phyloP scores from a whole-genome alignment of 2,329 filamentous ascomycete species.

The Aotearoamyces nothofagi region DNA sequence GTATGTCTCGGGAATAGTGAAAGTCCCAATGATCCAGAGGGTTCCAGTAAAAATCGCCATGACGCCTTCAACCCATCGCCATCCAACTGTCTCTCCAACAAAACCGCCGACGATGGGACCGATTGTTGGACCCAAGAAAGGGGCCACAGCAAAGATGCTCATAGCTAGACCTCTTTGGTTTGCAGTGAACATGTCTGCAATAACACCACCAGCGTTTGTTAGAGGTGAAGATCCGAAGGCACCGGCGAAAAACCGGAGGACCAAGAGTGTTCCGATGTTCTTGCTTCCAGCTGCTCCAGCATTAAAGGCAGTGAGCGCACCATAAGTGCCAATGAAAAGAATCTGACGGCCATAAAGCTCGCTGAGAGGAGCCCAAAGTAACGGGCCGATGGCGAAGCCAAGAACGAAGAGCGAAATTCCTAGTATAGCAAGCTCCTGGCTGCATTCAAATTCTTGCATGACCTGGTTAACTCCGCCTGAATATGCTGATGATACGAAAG shows the following conservation, averaged over 20 bases:
- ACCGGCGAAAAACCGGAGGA: conserved; percentile 49
- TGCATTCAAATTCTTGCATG: conserved; percentile 18
- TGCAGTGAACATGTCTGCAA: conserved; percentile 40
- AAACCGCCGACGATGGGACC: conserved; percentile 55
- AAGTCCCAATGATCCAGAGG: conserved; percentile 35
- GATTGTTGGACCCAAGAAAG: conserved; percentile 48
- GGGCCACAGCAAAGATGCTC: conserved; percentile 46
- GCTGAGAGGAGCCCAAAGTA: conserved; percentile 25
- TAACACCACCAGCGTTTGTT: conserved; percentile 44
- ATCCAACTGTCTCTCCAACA: conserved; percentile 24
- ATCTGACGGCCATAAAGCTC: conserved; percentile 45
- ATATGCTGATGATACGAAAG: conserved; percentile 26
- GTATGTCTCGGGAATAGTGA: conserved; percentile 44
- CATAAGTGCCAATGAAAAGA: conserved; percentile 47
- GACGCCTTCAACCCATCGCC: conserved; percentile 53
- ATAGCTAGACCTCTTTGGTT: conserved; percentile 37
- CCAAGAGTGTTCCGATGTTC: conserved; percentile 39
- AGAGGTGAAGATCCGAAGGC: conserved; percentile 43
- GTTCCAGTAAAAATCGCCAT: conserved; percentile 45
- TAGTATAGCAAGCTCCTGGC: conserved; percentile 21
- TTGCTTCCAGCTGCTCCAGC: conserved; percentile 39
- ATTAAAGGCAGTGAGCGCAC: conserved; percentile 44
- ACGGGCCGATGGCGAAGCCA: conserved; percentile 28
- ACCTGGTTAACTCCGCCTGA: conserved; percentile 23
- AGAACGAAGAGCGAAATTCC: conserved; percentile 29